A percentile compares a stretch with the other conserved stretches of the same genome.
Conservation (phyloP, 352 stramenopile species). For the Phytophthora ohioensis region DNA sequence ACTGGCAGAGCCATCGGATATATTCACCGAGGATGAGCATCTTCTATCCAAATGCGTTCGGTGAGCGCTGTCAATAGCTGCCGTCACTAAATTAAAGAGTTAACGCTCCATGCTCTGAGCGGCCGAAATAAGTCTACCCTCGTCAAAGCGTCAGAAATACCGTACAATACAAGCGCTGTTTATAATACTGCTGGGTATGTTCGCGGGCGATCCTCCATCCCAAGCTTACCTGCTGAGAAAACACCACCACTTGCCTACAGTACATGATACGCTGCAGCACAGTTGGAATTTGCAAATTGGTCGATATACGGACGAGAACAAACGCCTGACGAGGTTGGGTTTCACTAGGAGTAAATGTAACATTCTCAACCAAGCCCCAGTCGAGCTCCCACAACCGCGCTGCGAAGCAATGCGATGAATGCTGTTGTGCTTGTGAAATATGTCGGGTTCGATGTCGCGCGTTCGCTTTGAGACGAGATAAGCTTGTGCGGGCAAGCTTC, state of each 20-base stretch:
- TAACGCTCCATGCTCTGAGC: constrained; percentile 18
- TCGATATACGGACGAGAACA: constrained; percentile 24
- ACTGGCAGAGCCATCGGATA: constrained; percentile 16
- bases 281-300: constrained; percentile 21
- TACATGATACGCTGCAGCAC: neutral
- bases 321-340: constrained; percentile 17
- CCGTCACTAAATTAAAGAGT: too few relatives aligned
- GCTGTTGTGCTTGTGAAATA: constrained; percentile 11
- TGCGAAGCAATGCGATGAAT: constrained; percentile 6
- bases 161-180: neutral
- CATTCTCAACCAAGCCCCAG: neutral
- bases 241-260: constrained; percentile 26
- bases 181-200: neutral
- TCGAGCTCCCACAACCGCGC: constrained; percentile 19
- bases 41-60: constrained; percentile 6
- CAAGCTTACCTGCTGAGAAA: constrained; percentile 6
- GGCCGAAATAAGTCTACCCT: constrained; percentile 21
- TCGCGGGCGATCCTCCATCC: constrained; percentile 19
- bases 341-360: constrained; percentile 10
- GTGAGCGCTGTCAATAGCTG: constrained; percentile 1
- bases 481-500: neutral
- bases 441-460: neutral
- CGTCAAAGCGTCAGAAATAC: constrained; percentile 1
- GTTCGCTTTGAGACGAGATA: constrained; percentile 14
- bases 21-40: constrained; percentile 21